phyloP scores from a whole-genome alignment of 257 asterid species.

The Gentiana macrophylla region DNA sequence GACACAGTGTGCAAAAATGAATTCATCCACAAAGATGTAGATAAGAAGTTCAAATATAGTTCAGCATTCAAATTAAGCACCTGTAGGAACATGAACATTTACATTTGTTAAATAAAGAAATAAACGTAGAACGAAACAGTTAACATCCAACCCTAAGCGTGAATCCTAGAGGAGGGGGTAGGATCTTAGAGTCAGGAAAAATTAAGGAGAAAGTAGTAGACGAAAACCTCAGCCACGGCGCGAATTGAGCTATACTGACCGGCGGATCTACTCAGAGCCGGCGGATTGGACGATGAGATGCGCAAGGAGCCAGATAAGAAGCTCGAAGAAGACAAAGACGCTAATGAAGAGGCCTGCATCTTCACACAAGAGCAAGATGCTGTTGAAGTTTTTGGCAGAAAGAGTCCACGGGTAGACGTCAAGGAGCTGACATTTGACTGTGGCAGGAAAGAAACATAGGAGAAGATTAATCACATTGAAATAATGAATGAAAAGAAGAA shows the following conservation, averaged over 20 bases:
- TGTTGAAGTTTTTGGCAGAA: slow-evolving; percentile 15
- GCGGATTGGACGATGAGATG: slow-evolving; percentile 13
- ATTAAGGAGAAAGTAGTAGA: not conserved
- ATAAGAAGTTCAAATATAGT: not conserved
- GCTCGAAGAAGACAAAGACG: slow-evolving; percentile 34
- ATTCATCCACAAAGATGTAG: too few relatives aligned
- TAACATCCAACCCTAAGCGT: not conserved
- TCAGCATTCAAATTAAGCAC: not conserved
- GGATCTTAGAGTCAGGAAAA: not conserved
- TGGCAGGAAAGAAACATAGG: not conserved
- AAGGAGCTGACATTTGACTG: slow-evolving; percentile 59
- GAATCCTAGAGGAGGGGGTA: slow-evolving; percentile 1
- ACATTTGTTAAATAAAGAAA: not conserved
- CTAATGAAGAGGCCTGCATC: slow-evolving; percentile 22
- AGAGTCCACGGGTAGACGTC: slow-evolving; percentile 33
- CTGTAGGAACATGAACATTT: too few relatives aligned
- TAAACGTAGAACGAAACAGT: not conserved
- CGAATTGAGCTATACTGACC: slow-evolving; percentile 30
- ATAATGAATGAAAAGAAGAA: not conserved
- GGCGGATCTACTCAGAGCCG: slow-evolving; percentile 16
- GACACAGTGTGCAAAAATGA: too few relatives aligned
- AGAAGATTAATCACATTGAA: not conserved
- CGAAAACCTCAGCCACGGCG: slow-evolving; percentile 55
- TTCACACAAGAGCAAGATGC: slow-evolving; percentile 22
- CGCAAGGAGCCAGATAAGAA: slow-evolving; percentile 40